phyloP scores from a whole-genome alignment of 2,329 filamentous ascomycete species.

The Blumeria graminis region DNA sequence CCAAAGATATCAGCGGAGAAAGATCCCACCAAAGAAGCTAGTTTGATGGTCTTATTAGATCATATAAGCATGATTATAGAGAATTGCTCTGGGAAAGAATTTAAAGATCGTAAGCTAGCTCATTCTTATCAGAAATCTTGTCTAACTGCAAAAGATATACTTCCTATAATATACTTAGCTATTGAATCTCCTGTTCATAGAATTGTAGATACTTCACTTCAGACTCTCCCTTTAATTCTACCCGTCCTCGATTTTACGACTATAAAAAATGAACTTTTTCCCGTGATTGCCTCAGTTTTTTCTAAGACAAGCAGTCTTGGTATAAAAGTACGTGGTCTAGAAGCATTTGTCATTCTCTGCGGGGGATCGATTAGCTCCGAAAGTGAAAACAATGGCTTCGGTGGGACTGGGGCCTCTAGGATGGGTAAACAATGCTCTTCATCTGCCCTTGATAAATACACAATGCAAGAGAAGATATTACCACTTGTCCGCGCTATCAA shows the following conservation, averaged over 20 bases:
- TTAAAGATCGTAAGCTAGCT: constrained; percentile 53
- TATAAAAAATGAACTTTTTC: constrained; percentile 91
- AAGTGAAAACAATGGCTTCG: constrained; percentile 43
- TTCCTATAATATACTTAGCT: constrained; percentile 63
- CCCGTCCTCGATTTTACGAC: constrained; percentile 86
- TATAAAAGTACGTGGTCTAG: constrained; percentile 80
- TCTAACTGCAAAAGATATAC: constrained; percentile 36
- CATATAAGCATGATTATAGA: constrained; percentile 52
- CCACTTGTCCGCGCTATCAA: constrained; percentile 82
- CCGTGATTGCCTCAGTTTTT: constrained; percentile 73
- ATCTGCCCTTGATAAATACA: constrained; percentile 84
- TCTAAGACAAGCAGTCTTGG: constrained; percentile 78
- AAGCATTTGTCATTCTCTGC: constrained; percentile 75
- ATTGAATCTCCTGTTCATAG: constrained; percentile 77
- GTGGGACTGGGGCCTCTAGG: constrained; percentile 35
- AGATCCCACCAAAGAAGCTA: constrained; percentile 65
- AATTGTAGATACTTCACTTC: constrained; percentile 64
- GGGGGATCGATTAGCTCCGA: constrained; percentile 39
- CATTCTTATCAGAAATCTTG: constrained; percentile 1
- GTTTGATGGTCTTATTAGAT: constrained; percentile 74
- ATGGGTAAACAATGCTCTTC: constrained; percentile 33
- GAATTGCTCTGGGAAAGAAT: constrained; percentile 75
- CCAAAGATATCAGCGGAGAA: constrained; percentile 35
- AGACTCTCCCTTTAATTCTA: constrained; percentile 55
- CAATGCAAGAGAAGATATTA: constrained; percentile 91